Base-by-base conservation (phyloP, 352 stramenopile genomes). In the Phytophthora parvispora region DNA sequence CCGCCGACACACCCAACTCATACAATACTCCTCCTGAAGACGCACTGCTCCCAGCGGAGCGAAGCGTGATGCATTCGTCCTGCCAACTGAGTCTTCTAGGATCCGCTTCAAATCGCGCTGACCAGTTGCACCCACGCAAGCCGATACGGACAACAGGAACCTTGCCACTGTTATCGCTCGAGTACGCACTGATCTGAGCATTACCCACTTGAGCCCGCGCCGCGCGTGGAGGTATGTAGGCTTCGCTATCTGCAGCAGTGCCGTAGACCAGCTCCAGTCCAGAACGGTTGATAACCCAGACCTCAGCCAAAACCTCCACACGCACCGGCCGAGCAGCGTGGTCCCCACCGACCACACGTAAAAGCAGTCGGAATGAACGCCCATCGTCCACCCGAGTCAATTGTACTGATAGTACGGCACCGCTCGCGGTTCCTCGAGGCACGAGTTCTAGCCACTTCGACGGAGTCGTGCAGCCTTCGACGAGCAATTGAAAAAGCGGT, bases 241-340 rank as follows among this genome's bases (percentile, higher is more conserved):
- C 71, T 67, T 93, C 85, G 2, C 50, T 65, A 4, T 96, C 89
- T 9, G 70, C 68, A 2, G 87, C 84, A 58, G 87, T 94, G 1
- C 89, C 89, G 45, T 89, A 94, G 0, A 93, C 67, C 9, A 96
- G 67, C 15, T 94, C 84, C 16, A 95, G 52, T 1, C 87, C 89
- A 0, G 89, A 94, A 13, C 86, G 84, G 55, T 96, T 96, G 66
- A 96, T 84, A 49, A 95, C 77, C 89, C 89, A 96, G 10, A 95
- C 71, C 29, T 94, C 83, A 3, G 89, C 84, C 28, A 81, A 25
- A 31, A 81, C 60, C 34, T 81, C 73, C 32, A 81, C 64, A n/a
- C 60, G 65, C 29, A 81, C 64, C 51, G 73, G 69, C 27, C 64
- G 64, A 49, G 73, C 69, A 2, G 65, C 45, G 55, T 67, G 40